These are phyloP conservation scores for Backusella morwellensis DNA, from an alignment of 192 early-diverging fungal species.

Conservation along the genomic window DNA sequence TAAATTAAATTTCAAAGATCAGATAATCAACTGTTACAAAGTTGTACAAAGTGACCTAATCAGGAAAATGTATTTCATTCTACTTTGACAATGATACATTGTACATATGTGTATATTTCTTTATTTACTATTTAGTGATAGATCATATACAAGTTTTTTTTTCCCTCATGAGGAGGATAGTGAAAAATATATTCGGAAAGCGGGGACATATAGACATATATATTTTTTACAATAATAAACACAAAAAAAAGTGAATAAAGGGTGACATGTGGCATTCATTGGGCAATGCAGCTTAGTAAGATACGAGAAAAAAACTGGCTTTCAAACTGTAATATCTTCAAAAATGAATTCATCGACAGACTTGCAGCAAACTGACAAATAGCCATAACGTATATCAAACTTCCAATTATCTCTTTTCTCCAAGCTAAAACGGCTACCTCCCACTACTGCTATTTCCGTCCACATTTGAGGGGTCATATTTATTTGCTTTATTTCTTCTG, in stretches of 20 bases:
- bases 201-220: not conserved
- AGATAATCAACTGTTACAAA: not conserved
- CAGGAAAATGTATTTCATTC: not conserved
- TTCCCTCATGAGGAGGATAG: not conserved
- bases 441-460: not conserved
- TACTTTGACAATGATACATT: not conserved
- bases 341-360: slow-evolving; percentile 9
- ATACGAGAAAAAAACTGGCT: not conserved
- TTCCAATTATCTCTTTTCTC: slow-evolving; percentile 6
- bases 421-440: not conserved
- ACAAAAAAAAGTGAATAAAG: not conserved
- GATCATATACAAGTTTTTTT: not conserved
- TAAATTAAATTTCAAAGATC: not conserved
- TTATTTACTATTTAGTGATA: not conserved
- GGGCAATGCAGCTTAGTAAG: not conserved
- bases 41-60: not conserved
- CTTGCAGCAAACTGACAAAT: not conserved
- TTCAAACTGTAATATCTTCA: not conserved
- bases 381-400: not conserved
- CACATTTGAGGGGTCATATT: not conserved
- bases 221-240: not conserved
- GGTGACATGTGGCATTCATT: not conserved
- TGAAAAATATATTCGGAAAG: not conserved
- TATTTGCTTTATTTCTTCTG: not conserved
- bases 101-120: not conserved